Evolutionary conservation across 441 rosid genomes (phyloP), one percentile per base, ranked within the genome.

Genomic region (Breynia disticha): DNA sequence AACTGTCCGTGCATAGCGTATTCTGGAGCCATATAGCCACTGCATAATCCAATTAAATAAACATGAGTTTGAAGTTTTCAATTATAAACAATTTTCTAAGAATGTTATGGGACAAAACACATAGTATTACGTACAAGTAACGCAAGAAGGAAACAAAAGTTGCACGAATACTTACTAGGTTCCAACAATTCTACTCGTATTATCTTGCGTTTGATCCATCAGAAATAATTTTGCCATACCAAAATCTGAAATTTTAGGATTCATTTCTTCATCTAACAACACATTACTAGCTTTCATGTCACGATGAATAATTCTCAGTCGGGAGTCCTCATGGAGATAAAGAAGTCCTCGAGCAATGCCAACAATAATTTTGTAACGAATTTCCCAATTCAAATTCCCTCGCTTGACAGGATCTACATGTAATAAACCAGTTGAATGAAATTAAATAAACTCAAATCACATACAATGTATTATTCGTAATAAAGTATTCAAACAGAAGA

Each of bases 251-350:
- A 69, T 67, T 60, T 64, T 69, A 0, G 73, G 67, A 45, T 61
- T 64, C 72, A 69, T 57, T 10, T 64, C 63, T 3, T 9, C 50
- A 19, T 67, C 76, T 15, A 72, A 46, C 19, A 70, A 51, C 24
- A 70, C 65, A 18, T 76, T 73, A 21, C 67, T 81, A 10, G 82
- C 81, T 71, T 83, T 87, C 5, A 81, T 67, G 54, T 87, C 87
- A 45, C 87, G 71, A 45, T 87, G 93, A 37, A 84, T 77, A 16
- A 83, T 80, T 52, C 78, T 68, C 21, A 74, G 75, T 56, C 78
- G 68, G 0, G 93, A 81, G 59, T 86, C 89, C 50, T 79, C 72
- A 53, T 86, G 89, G 48, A 84, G 87, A 46, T 82, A 81, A 0
- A 78, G 57, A 16, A 86, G 70, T 9, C 91, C 88, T 59, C 81